phyloP scores from a whole-genome alignment of 805 yeast species.

The Jamesozyma gamospora region DNA sequence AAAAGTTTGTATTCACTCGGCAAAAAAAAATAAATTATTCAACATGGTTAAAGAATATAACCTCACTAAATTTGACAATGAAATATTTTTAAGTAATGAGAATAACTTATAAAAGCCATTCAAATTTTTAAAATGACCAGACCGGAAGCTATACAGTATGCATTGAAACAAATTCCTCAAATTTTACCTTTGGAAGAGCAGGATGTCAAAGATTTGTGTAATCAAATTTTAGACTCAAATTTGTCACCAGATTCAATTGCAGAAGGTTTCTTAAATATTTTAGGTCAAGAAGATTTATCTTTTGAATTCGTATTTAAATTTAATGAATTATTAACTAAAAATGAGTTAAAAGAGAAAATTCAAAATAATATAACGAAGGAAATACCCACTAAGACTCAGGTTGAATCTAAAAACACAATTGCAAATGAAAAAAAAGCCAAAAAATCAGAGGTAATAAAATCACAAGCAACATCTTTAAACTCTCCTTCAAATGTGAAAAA shows the following conservation, averaged over 20 bases:
- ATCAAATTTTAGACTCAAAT: slow-evolving; percentile 18
- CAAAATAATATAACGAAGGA: background rate
- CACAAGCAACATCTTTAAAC: background rate
- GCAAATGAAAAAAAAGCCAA: background rate
- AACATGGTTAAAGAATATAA: too few species aligned
- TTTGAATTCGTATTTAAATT: slow-evolving; percentile 26
- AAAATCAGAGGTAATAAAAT: background rate
- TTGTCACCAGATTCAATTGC: slow-evolving; percentile 20
- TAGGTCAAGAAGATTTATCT: slow-evolving; percentile 26
- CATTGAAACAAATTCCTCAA: slow-evolving; percentile 20
- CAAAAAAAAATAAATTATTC: too few species aligned
- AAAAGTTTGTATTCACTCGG: too few species aligned
- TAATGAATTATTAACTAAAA: slow-evolving; percentile 13
- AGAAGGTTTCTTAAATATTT: slow-evolving; percentile 21
- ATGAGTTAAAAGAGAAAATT: background rate
- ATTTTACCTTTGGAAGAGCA: slow-evolving; percentile 26
- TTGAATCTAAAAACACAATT: background rate
- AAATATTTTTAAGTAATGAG: too few species aligned
- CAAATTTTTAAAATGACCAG: slow-evolving; percentile 23
- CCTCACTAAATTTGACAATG: too few species aligned
- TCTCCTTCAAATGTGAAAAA: background rate
- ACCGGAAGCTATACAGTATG: slow-evolving; percentile 22
- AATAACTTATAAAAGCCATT: too few species aligned
- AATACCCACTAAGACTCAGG: background rate
- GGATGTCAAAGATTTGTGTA: slow-evolving; percentile 20